phyloP scores from a whole-genome alignment of 2,329 filamentous ascomycete genomes.

The Cladosporium cucumerinum region DNA sequence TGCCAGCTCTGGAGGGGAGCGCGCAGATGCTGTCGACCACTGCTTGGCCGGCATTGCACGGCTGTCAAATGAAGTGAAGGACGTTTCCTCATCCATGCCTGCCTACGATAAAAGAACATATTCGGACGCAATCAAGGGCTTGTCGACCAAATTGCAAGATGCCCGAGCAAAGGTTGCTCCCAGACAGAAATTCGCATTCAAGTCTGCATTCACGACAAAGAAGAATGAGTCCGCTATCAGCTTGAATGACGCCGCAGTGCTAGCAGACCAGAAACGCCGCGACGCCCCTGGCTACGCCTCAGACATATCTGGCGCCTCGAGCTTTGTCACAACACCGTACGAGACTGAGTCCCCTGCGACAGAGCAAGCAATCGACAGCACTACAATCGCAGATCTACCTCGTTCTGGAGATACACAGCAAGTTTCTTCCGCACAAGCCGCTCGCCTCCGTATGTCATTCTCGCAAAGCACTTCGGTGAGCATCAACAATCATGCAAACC shows the following conservation, averaged over 20 bases:
- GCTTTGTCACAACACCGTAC: constrained; percentile 39
- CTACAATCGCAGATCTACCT: constrained; percentile 15
- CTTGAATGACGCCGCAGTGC: constrained; percentile 54
- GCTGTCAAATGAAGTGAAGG: constrained; percentile 79
- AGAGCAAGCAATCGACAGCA: constrained; percentile 20
- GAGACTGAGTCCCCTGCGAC: constrained; percentile 24
- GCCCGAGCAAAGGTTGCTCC: constrained; percentile 66
- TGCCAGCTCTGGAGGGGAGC: constrained; percentile 66
- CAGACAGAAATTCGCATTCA: constrained; percentile 82
- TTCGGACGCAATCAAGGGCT: constrained; percentile 74
- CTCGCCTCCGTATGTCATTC: constrained; percentile 47
- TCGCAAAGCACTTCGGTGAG: constrained; percentile 56
- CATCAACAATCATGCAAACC: constrained; percentile 60
- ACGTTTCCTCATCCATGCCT: constrained; percentile 77
- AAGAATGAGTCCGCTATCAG: constrained; percentile 49
- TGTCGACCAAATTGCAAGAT: constrained; percentile 74
- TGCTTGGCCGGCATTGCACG: constrained; percentile 75
- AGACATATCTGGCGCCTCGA: constrained; percentile 38
- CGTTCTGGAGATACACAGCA: constrained; percentile 49
- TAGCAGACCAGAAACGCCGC: constrained; percentile 44
- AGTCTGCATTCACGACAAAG: constrained; percentile 37
- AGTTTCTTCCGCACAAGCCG: constrained; percentile 44
- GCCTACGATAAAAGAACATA: constrained; percentile 89
- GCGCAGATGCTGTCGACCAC: constrained; percentile 75
- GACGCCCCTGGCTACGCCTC: constrained; percentile 43